Evolutionary conservation across 1,284 basidiomycete species (phyloP).

Genomic region (Schizopora paradoxa): DNA sequence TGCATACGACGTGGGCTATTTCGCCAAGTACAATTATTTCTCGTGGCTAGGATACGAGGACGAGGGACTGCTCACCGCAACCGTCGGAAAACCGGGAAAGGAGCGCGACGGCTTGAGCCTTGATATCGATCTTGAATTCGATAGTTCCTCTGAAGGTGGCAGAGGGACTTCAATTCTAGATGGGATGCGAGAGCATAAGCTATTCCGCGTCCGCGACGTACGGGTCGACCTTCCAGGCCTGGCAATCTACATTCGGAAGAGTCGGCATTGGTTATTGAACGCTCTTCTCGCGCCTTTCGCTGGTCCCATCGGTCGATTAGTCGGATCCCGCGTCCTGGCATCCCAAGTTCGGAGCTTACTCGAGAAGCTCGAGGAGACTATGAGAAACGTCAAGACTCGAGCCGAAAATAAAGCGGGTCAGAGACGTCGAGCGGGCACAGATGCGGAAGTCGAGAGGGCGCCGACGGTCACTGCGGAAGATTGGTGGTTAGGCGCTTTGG

Average conservation of each 20-base stretch:
- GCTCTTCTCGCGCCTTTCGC: slow-evolving; percentile 42
- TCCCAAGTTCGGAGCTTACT: slow-evolving; percentile 30
- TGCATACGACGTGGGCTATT: slow-evolving; percentile 40
- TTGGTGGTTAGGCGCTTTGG: slow-evolving; percentile 29
- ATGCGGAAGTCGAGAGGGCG: slow-evolving; percentile 13
- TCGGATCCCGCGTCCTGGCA: slow-evolving; percentile 27
- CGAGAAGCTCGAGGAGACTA: slow-evolving; percentile 27
- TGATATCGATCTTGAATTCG: slow-evolving; percentile 38
- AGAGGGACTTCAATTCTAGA: background rate
- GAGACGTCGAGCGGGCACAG: slow-evolving; percentile 15
- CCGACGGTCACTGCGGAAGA: slow-evolving; percentile 26
- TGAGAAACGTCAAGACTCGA: slow-evolving; percentile 26
- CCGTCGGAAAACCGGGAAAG: slow-evolving; percentile 26
- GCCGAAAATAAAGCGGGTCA: slow-evolving; percentile 20
- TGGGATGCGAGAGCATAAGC: slow-evolving; percentile 21
- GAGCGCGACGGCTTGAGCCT: slow-evolving; percentile 30
- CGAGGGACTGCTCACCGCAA: slow-evolving; percentile 40
- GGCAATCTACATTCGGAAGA: slow-evolving; percentile 34
- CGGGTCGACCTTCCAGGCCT: slow-evolving; percentile 34
- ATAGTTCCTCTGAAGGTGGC: slow-evolving; percentile 18
- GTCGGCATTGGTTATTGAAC: slow-evolving; percentile 46
- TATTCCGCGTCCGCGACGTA: slow-evolving; percentile 39
- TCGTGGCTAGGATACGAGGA: slow-evolving; percentile 37
- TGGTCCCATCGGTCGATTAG: slow-evolving; percentile 30
- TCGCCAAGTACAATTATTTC: slow-evolving; percentile 34